Evolutionary conservation across 768 basidiomycete genomes (phyloP).

Genomic region (Hericium rajendrae): DNA sequence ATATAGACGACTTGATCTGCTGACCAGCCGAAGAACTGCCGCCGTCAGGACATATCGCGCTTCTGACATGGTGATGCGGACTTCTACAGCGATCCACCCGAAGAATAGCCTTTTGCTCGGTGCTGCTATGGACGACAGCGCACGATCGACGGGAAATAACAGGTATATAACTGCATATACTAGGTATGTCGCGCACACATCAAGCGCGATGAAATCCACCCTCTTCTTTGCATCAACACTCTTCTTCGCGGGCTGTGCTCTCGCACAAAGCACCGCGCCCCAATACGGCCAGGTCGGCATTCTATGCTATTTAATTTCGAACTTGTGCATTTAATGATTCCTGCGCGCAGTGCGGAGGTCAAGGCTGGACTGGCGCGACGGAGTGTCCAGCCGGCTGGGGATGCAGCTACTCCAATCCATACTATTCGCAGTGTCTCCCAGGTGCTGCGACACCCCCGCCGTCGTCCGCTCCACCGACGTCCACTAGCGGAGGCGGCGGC

Average conservation of each 20-base stretch:
- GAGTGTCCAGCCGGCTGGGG: slow-evolving; percentile 36
- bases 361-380: slow-evolving; percentile 30
- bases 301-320: neutral
- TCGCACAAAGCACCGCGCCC: neutral
- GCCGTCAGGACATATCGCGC: neutral
- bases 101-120: slow-evolving; percentile 5
- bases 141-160: neutral
- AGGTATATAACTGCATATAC: neutral
- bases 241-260: neutral
- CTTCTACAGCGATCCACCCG: neutral
- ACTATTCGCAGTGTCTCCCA: slow-evolving; percentile 49
- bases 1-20: neutral
- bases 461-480: neutral
- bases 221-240: neutral
- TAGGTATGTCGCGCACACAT: neutral
- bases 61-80: neutral
- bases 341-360: neutral
- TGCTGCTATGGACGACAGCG: neutral
- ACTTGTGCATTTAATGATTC: neutral
- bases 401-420: slow-evolving; percentile 35
- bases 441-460: slow-evolving; percentile 16
- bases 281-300: slow-evolving; percentile 1
- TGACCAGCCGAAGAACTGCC: neutral
- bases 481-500: slow-evolving; percentile 12
- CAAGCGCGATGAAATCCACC: neutral